Base-by-base conservation (phyloP, 2,329 filamentous ascomycete species). In the Fusarium avenaceum region DNA sequence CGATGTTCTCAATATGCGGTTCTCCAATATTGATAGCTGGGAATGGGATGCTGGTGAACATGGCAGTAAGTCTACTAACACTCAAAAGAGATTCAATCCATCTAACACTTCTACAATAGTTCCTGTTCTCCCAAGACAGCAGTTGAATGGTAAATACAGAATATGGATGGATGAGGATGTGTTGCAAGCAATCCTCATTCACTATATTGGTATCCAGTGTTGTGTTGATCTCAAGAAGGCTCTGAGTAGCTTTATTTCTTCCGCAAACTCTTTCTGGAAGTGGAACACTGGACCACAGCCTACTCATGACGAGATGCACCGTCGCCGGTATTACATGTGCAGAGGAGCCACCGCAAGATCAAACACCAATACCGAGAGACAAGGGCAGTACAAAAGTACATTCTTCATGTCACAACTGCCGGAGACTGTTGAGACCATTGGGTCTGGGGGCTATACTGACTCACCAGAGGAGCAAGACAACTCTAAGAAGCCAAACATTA, bases 111-210 rank as follows among this genome's bases (percentile, higher is more conserved):
- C 15, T n/a, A 3, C 15, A 8, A 6, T 5, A 55, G 51, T 55
- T 7, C 51, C 51, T 15, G 51, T 55, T 9, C 51, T 55, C 4
- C 51, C 51, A 1, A 15, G 51, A 2, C 51, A 55, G 15, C 51
- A 55, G 4, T 9, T 55, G 15, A 55, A 55, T 15, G 51, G 51
- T 0, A 50, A 55, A 30, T 55, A 55, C 19, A 49, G 44, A 30
- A 55, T 55, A 4, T 55, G 51, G 51, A 55, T 55, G 51, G 51
- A 55, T 0, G 51, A 55, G 7, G 44, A 55, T 22, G 51, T 55
- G 0, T 30, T 55, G n/a, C 51, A 55, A 55, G 51, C 51, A n/a
- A 55, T 50, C 0, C 51, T 50, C 3, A 50, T 55, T 22, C 51
- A 55, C 8, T 55, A 55, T 4, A 13, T 55, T n/a, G 51, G 51